These are phyloP conservation scores for Beauveria medogensis DNA, from an alignment of 2,329 filamentous ascomycete species.

Conservation along the genomic window DNA sequence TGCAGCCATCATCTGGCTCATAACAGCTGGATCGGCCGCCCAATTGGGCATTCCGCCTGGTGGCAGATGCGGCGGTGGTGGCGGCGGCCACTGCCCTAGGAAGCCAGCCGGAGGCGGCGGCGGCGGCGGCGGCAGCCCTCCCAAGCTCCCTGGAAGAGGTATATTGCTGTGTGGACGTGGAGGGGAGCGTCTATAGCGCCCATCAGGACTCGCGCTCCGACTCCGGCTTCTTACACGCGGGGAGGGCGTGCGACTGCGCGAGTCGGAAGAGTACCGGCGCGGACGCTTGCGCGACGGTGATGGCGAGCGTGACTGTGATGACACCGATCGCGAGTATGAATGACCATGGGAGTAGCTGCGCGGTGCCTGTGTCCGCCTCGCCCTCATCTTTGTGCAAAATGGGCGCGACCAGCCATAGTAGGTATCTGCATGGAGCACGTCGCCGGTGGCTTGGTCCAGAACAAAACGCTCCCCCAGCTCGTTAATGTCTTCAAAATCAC, in stretches of 20 bases:
- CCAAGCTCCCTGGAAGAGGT: conserved; percentile 19
- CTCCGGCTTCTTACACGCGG: conserved; percentile 22
- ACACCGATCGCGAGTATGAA: conserved; percentile 25
- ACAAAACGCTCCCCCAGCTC: conserved; percentile 64
- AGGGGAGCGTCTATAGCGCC: conserved; percentile 21
- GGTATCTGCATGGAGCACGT: conserved; percentile 57
- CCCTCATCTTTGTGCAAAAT: conserved; percentile 76
- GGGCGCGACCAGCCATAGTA: conserved; percentile 83
- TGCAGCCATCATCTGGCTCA: conserved; percentile 12
- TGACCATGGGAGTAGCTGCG: conserved; percentile 15
- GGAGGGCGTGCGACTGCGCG: conserved; percentile 16
- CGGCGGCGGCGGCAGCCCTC: conserved; percentile 19
- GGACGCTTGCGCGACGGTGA: conserved; percentile 24
- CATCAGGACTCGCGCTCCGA: conserved; percentile 16
- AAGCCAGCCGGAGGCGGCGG: conserved; percentile 28
- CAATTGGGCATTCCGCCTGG: conserved; percentile 14
- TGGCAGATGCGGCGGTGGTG: conserved; percentile 27
- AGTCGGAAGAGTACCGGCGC: conserved; percentile 19
- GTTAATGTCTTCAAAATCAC: conserved; percentile 52
- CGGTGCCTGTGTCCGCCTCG: conserved; percentile 17
- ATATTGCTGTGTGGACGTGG: conserved; percentile 21
- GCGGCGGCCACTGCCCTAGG: conserved; percentile 31
- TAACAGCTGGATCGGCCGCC: conserved; percentile 13
- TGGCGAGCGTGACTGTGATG: conserved; percentile 20
- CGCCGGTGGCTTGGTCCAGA: conserved; percentile 57